Percentiles rank a stretch among this genome's conserved stretches.
Evolutionary conservation across 2,329 filamentous ascomycete genomes (phyloP).

Genomic region (Aciculosporium take): DNA sequence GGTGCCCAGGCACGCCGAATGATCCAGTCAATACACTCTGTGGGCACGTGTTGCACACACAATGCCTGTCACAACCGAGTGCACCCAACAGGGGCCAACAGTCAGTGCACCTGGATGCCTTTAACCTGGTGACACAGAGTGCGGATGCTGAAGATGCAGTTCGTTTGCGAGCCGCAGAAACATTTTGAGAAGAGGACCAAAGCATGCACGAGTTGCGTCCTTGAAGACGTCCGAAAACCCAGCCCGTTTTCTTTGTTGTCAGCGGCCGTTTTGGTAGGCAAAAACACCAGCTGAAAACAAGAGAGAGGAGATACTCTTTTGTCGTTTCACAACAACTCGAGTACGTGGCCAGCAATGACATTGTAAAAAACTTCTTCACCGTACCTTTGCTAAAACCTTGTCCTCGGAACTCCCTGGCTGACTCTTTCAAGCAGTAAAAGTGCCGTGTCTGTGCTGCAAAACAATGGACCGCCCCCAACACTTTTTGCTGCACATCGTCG

Average conservation of each 20-base stretch:
- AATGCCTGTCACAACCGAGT: neutral
- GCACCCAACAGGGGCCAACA: constrained; percentile 1
- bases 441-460: neutral
- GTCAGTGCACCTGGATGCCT: constrained; percentile 4
- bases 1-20: neutral
- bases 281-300: neutral
- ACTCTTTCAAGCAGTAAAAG: neutral
- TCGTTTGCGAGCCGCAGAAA: neutral
- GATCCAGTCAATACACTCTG: neutral
- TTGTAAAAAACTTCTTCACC: too few species aligned
- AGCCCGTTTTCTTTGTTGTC: neutral
- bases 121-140: constrained; percentile 2
- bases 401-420: neutral
- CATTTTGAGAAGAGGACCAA: neutral
- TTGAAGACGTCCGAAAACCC: neutral
- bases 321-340: neutral
- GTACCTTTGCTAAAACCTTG: too few species aligned
- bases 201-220: neutral
- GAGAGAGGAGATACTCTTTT: neutral
- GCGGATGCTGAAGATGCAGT: neutral
- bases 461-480: neutral
- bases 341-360: neutral
- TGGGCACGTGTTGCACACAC: constrained; percentile 2
- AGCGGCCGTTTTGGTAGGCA: neutral
- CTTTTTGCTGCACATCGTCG: constrained; percentile 8